phyloP scores from a whole-genome alignment of 495 filamentous ascomycete genomes.

The Neurospora sp. region DNA sequence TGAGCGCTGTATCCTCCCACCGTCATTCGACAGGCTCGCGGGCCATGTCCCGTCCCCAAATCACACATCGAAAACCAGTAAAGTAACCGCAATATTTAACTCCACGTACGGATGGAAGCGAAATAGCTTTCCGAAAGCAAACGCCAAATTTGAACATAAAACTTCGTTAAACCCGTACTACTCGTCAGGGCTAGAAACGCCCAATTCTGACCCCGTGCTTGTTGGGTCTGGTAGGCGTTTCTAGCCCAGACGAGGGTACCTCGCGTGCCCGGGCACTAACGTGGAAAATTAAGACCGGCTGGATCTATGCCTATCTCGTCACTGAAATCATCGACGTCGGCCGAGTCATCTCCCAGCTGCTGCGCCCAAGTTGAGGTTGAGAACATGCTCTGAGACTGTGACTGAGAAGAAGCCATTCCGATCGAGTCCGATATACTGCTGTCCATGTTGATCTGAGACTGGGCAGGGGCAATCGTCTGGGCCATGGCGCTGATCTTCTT shows the following conservation, averaged over 20 bases:
- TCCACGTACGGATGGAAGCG: not conserved
- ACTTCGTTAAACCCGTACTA: not conserved
- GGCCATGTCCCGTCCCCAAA: not conserved
- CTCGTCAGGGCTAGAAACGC: not conserved
- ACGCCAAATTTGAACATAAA: not conserved
- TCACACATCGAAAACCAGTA: not conserved
- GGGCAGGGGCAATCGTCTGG: not conserved
- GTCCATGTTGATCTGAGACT: not conserved
- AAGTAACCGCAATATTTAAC: not conserved
- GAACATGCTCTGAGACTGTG: not conserved
- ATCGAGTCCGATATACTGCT: not conserved
- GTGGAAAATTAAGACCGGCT: not conserved
- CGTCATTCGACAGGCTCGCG: not conserved
- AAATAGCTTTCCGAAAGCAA: not conserved
- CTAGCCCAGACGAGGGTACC: not conserved
- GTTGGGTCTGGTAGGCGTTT: not conserved
- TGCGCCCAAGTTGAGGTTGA: not conserved
- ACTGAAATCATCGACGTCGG: not conserved
- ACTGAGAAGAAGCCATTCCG: not conserved
- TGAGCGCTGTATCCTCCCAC: not conserved
- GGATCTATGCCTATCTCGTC: constrained; percentile 8
- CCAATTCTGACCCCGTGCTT: not conserved
- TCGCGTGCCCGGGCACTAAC: not conserved
- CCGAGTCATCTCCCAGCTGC: not conserved
- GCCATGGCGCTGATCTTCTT: not conserved